These are phyloP conservation scores for Breviolum minutum DNA, from an alignment of 73 alveolate genomes.

Conservation along the genomic window DNA sequence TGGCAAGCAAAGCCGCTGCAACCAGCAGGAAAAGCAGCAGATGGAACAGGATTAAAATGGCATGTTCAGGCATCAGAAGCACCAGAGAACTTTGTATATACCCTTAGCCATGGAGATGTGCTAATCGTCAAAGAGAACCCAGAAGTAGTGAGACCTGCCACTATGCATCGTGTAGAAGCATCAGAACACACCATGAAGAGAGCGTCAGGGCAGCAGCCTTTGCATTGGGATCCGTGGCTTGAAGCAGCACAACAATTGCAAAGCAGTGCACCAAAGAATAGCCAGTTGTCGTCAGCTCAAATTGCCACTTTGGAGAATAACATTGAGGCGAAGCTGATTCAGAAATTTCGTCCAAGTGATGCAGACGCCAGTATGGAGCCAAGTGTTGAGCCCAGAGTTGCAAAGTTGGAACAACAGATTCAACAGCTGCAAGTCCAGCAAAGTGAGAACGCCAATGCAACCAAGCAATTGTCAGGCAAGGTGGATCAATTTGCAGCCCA, in stretches of 20 bases:
- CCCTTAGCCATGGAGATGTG: not conserved
- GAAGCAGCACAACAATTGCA: too few species aligned
- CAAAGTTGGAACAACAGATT: not conserved
- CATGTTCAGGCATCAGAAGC: not conserved
- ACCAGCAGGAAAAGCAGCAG: not conserved
- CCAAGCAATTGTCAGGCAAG: not conserved
- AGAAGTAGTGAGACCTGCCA: not conserved
- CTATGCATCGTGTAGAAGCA: too few species aligned
- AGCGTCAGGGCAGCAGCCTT: too few species aligned
- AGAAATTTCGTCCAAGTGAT: not conserved
- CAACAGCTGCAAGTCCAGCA: not conserved
- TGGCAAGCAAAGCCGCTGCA: not conserved
- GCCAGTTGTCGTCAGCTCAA: not conserved
- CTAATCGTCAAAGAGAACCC: too few species aligned
- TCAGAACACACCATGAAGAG: too few species aligned
- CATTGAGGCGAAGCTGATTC: not conserved
- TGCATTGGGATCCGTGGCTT: too few species aligned
- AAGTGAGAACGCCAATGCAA: too few species aligned
- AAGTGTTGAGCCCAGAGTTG: not conserved
- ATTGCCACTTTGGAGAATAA: not conserved
- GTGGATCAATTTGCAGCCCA: not conserved
- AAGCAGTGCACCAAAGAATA: too few species aligned
- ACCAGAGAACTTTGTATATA: not conserved
- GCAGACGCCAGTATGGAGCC: not conserved
- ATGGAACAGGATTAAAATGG: not conserved